Evolutionary conservation across 805 yeast genomes (phyloP).

Genomic region (Metschnikowia cerradonensis): DNA sequence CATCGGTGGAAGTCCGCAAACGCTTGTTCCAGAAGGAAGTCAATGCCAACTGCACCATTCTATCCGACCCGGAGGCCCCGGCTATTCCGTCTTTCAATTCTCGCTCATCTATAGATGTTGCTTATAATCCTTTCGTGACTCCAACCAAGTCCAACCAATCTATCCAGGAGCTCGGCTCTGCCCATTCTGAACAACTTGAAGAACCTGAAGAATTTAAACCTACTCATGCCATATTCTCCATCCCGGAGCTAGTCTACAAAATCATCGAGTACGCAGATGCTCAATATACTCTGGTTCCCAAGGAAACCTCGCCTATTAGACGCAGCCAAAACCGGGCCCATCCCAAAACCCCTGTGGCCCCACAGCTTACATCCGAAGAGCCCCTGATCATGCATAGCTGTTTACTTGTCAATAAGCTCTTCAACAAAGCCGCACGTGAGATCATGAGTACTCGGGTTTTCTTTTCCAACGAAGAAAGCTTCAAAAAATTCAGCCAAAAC

Average conservation of each 20-base stretch:
- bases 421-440: conserved; percentile 54
- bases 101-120: not conserved
- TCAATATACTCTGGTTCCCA: conserved; percentile 50
- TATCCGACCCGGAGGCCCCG: not conserved
- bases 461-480: conserved; percentile 47
- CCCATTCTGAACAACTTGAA: not conserved
- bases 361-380: not conserved
- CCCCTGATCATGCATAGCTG: conserved; percentile 50
- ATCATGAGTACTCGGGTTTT: conserved; percentile 52
- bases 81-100: not conserved
- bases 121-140: not conserved
- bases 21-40: conserved; percentile 1
- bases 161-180: not conserved
- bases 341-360: not conserved
- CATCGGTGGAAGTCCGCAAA: not conserved
- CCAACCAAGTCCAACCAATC: not conserved
- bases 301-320: conserved; percentile 55
- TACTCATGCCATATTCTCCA: conserved; percentile 46
- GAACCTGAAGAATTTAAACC: not conserved
- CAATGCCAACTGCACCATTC: not conserved
- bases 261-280: conserved; percentile 61
- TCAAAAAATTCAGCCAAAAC: conserved; percentile 32
- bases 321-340: conserved; percentile 41
- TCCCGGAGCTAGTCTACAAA: conserved; percentile 69
- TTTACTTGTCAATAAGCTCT: conserved; percentile 61